phyloP scores from a whole-genome alignment of 2,329 filamentous ascomycete species.

The Nothophaeocryptopus gaeumannii region DNA sequence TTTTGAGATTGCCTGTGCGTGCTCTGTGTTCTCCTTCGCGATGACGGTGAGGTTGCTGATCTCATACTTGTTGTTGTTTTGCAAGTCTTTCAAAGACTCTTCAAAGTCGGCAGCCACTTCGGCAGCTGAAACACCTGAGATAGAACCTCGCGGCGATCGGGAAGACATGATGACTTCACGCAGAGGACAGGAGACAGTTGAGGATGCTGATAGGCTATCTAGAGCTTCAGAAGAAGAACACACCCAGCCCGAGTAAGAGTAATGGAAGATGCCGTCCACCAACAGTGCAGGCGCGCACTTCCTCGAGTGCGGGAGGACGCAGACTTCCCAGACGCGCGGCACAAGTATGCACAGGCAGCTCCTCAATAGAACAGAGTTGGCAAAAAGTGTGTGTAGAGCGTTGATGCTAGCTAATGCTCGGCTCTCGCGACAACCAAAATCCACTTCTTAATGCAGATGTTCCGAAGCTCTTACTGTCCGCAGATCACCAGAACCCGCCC shows the following conservation, averaged over 20 bases:
- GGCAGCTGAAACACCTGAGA: slow-evolving; percentile 57
- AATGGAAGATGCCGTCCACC: background rate
- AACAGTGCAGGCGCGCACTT: background rate
- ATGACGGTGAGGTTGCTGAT: slow-evolving; percentile 98
- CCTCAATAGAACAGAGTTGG: too few species aligned
- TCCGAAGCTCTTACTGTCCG: slow-evolving; percentile 34
- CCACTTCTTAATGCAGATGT: background rate
- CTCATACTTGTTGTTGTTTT: slow-evolving; percentile 86
- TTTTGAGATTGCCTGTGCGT: slow-evolving; percentile 88
- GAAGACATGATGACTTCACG: slow-evolving; percentile 56
- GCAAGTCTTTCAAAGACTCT: slow-evolving; percentile 86
- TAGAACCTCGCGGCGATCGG: slow-evolving; percentile 34
- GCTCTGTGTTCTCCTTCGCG: slow-evolving; percentile 93
- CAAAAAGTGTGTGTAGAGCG: too few species aligned
- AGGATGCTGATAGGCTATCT: slow-evolving; percentile 26
- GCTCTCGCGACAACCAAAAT: too few species aligned
- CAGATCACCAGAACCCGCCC: background rate
- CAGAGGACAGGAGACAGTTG: slow-evolving; percentile 21
- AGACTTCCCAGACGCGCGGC: too few species aligned
- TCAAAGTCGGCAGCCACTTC: slow-evolving; percentile 95
- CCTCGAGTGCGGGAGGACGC: too few species aligned
- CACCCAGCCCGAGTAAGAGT: background rate
- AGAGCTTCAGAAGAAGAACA: slow-evolving; percentile 15
- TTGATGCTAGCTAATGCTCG: too few species aligned
- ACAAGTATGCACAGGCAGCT: too few species aligned